phyloP scores from a whole-genome alignment of 129 eudicot species.

The Arctium minus region DNA sequence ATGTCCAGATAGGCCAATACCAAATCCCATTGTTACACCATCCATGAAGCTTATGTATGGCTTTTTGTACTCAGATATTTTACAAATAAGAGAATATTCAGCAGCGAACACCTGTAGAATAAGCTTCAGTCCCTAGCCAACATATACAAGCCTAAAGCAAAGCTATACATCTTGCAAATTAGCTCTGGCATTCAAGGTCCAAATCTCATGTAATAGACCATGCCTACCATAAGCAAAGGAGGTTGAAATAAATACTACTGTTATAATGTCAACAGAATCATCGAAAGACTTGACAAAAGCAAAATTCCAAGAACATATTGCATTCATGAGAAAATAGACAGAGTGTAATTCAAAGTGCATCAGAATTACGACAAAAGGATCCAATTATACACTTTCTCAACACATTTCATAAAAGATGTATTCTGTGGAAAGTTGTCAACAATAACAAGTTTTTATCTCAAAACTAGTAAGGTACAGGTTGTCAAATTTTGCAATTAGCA shows the following conservation, averaged over 20 bases:
- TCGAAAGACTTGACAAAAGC: neutral
- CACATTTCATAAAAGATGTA: neutral
- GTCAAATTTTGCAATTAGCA: conserved; percentile 1
- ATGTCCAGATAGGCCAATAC: conserved; percentile 97
- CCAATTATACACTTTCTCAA: neutral
- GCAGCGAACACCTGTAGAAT: conserved; percentile 74
- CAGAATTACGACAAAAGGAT: neutral
- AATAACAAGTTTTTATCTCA: neutral
- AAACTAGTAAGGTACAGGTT: neutral
- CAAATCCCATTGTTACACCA: conserved; percentile 99
- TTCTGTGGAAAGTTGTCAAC: neutral
- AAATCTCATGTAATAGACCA: neutral
- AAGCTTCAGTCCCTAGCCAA: conserved; percentile 5
- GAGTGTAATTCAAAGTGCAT: neutral
- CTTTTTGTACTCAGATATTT: conserved; percentile 72
- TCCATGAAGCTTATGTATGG: conserved; percentile 94
- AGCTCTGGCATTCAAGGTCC: neutral
- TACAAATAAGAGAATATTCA: conserved; percentile 93
- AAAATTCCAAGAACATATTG: neutral
- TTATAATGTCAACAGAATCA: neutral
- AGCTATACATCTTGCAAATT: neutral
- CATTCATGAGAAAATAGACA: neutral
- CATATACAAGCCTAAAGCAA: conserved; percentile 6
- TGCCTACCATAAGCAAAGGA: neutral
- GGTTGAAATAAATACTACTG: neutral